Evolutionary conservation across 495 filamentous ascomycete genomes (phyloP).

Genomic region (Clavariopsis aquatica): DNA sequence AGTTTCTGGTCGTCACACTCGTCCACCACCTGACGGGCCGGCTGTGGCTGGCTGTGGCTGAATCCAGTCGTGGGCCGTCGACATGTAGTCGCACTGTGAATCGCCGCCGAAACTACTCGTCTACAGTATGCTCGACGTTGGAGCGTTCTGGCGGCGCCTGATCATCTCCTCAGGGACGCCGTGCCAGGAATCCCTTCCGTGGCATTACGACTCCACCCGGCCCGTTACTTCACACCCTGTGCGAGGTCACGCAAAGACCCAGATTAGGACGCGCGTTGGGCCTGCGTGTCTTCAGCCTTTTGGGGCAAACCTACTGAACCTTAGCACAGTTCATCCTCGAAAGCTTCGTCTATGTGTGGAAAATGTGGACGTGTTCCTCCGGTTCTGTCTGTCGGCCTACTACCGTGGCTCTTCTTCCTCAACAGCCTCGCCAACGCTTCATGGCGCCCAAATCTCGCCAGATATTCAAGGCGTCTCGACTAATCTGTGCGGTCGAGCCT

Average conservation of each 20-base stretch:
- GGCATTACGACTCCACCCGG: background rate
- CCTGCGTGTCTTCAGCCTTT: constrained; percentile 14
- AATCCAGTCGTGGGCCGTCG: background rate
- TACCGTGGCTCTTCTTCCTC: too few relatives aligned
- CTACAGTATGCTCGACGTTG: background rate
- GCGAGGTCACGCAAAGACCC: constrained; percentile 18
- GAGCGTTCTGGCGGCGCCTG: background rate
- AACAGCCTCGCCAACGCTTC: too few relatives aligned
- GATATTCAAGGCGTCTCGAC: too few relatives aligned
- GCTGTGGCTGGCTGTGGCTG: constrained; percentile 29
- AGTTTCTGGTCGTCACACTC: constrained; percentile 29
- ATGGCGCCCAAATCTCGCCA: too few relatives aligned
- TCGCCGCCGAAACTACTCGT: background rate
- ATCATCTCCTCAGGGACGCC: background rate
- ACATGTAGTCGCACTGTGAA: background rate
- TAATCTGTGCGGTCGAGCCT: too few relatives aligned
- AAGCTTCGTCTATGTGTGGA: background rate
- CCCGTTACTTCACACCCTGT: background rate
- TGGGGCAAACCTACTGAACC: background rate
- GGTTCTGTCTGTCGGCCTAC: too few relatives aligned
- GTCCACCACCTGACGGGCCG: constrained; percentile 23
- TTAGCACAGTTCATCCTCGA: constrained; percentile 9
- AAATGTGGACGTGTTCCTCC: background rate
- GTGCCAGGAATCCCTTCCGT: constrained; percentile 8
- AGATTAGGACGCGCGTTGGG: constrained; percentile 19